Evolutionary conservation across 768 basidiomycete genomes (phyloP).

Genomic region (Ramaria rubella): DNA sequence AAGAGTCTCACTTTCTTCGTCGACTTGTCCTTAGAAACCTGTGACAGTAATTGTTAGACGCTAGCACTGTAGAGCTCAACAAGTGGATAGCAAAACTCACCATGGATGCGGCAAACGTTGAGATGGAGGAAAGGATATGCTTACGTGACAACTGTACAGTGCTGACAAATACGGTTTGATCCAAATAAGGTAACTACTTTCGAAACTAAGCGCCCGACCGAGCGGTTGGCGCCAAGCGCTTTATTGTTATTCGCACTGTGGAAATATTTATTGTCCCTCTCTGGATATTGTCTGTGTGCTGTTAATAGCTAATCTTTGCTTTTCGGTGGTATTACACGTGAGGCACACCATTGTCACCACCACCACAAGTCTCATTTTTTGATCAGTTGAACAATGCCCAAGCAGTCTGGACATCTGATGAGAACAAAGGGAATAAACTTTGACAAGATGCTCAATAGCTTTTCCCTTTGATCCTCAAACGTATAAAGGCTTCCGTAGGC

Average conservation of each 20-base stretch:
- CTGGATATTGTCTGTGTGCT: too few species aligned
- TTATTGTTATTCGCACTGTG: neutral
- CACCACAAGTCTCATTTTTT: neutral
- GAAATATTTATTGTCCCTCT: neutral
- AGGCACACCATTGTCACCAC: too few species aligned
- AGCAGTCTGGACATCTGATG: too few species aligned
- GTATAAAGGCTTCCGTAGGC: constrained; percentile 10
- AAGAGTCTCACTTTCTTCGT: constrained; percentile 9
- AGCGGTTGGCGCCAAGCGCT: too few species aligned
- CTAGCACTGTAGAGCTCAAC: neutral
- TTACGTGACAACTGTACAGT: constrained; percentile 11
- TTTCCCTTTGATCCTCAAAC: constrained; percentile 29
- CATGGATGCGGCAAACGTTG: neutral
- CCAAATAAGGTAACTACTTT: neutral
- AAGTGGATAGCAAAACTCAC: neutral
- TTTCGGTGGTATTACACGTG: too few species aligned
- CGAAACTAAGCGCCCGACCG: neutral
- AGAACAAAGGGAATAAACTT: constrained; percentile 1
- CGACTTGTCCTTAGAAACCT: constrained; percentile 9
- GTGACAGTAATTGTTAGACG: constrained; percentile 4
- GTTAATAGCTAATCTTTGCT: too few species aligned
- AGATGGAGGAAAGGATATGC: constrained; percentile 6
- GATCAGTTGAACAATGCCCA: neutral
- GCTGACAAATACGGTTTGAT: neutral
- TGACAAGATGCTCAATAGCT: neutral